Conservation (phyloP, 2,329 filamentous ascomycete genomes). For the Fusarium setosum region DNA sequence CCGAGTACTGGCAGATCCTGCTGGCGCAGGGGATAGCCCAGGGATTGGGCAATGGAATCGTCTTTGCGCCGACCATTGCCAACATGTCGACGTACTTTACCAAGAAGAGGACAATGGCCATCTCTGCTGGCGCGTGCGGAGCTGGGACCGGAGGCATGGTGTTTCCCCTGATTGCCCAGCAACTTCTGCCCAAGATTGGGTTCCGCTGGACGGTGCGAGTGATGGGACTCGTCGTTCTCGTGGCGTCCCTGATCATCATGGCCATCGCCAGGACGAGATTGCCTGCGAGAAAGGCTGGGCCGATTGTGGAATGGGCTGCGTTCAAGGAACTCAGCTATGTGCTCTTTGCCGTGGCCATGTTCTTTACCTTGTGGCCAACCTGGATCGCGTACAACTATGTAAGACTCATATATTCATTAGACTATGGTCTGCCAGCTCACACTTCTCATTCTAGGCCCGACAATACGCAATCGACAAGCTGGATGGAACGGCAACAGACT, state of each 20-base stretch:
- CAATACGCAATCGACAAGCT: conserved; percentile 55
- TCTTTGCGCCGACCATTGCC: conserved; percentile 66
- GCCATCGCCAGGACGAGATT: conserved; percentile 59
- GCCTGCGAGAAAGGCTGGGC: conserved; percentile 60
- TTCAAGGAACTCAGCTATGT: conserved; percentile 61
- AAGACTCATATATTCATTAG: conserved; percentile 19
- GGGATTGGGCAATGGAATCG: conserved; percentile 65
- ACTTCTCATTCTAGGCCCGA: conserved; percentile 49
- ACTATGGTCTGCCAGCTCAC: background rate
- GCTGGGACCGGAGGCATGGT: conserved; percentile 71
- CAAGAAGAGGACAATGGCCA: conserved; percentile 67
- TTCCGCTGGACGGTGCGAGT: conserved; percentile 74
- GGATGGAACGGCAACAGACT: conserved; percentile 59
- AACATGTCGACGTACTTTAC: conserved; percentile 71
- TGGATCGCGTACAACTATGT: conserved; percentile 63
- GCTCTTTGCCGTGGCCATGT: conserved; percentile 49
- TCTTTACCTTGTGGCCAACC: conserved; percentile 59
- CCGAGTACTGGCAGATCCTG: conserved; percentile 59
- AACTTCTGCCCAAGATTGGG: conserved; percentile 68
- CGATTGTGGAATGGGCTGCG: conserved; percentile 61
- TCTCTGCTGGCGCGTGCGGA: conserved; percentile 69
- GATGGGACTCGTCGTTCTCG: conserved; percentile 69
- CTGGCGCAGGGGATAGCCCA: conserved; percentile 67
- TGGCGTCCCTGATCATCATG: conserved; percentile 52
- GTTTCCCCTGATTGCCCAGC: conserved; percentile 68